phyloP scores from a whole-genome alignment of 805 yeast species.

The Starmerella bombicola region DNA sequence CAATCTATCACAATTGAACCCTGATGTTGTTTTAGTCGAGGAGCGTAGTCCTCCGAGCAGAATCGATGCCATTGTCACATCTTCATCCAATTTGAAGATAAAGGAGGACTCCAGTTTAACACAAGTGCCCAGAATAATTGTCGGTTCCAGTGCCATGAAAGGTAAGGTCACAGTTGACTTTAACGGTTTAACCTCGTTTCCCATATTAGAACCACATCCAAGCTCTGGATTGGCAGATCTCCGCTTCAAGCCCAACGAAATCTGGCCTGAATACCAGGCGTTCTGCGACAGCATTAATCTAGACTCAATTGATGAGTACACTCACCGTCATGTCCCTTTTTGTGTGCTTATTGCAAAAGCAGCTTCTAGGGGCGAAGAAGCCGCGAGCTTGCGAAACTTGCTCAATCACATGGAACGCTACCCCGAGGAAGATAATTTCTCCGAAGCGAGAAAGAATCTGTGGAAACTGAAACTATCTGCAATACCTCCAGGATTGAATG shows the following conservation, averaged over 20 bases:
- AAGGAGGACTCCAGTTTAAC: background rate
- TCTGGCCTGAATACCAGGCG: conserved; percentile 57
- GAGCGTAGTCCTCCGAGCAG: background rate
- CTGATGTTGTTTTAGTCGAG: background rate
- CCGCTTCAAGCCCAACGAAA: conserved; percentile 37
- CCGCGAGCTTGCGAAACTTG: background rate
- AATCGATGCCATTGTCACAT: background rate
- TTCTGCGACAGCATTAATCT: conserved; percentile 43
- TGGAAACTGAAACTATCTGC: conserved; percentile 33
- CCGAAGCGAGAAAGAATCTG: conserved; percentile 39
- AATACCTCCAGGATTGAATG: conserved; percentile 15
- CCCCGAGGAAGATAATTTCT: conserved; percentile 36
- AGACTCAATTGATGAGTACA: conserved; percentile 32
- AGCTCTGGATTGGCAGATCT: conserved; percentile 42
- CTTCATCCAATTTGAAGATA: background rate
- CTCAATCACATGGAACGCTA: conserved; percentile 33
- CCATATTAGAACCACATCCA: conserved; percentile 66
- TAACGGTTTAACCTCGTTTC: background rate
- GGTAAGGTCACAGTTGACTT: conserved; percentile 1
- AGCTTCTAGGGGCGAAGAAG: too few species aligned
- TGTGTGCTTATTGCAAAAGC: conserved; percentile 49
- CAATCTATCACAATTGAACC: conserved; percentile 1
- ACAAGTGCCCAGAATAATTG: background rate
- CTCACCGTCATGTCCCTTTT: conserved; percentile 56
- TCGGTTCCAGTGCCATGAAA: conserved; percentile 2